A percentile compares a stretch with the other conserved stretches of the same genome.
These are phyloP conservation scores for Coemansia sp. DNA, from an alignment of 192 early-diverging fungal species.

Conservation along the genomic window DNA sequence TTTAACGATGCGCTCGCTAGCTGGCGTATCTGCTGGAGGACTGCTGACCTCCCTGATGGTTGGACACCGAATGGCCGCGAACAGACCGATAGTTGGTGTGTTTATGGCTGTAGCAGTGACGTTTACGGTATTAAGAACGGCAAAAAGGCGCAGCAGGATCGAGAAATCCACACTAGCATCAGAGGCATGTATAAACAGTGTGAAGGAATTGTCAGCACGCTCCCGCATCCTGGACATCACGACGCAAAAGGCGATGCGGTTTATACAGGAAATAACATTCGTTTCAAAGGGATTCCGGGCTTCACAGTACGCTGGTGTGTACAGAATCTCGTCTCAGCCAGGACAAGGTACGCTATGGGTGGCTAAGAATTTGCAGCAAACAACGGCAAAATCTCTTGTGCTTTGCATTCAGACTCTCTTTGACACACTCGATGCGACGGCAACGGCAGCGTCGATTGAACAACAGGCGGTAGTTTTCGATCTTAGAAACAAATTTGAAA, in stretches of 20 bases:
- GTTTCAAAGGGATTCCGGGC: conserved; percentile 27
- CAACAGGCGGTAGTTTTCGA: neutral
- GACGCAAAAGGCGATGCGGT: conserved; percentile 26
- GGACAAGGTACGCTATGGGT: conserved; percentile 17
- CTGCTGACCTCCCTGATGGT: neutral
- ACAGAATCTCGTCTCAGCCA: neutral
- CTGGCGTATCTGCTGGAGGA: neutral
- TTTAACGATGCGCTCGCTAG: neutral
- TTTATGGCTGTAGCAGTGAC: neutral
- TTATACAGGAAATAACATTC: conserved; percentile 34
- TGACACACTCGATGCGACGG: neutral
- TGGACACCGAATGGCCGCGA: neutral
- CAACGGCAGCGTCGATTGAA: neutral
- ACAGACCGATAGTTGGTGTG: neutral
- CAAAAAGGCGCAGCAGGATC: neutral
- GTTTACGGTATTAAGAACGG: neutral
- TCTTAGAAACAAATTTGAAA: neutral
- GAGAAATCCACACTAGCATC: neutral
- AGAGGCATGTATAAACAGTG: neutral
- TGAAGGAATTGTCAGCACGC: neutral
- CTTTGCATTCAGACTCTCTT: neutral
- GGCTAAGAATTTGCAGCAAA: conserved; percentile 18
- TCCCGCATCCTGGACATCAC: conserved; percentile 25
- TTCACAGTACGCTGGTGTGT: conserved; percentile 8
- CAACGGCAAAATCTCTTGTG: conserved; percentile 1